These are phyloP conservation scores for Penicillium occitanis DNA, from an alignment of 2,329 filamentous ascomycete species.

Conservation along the genomic window DNA sequence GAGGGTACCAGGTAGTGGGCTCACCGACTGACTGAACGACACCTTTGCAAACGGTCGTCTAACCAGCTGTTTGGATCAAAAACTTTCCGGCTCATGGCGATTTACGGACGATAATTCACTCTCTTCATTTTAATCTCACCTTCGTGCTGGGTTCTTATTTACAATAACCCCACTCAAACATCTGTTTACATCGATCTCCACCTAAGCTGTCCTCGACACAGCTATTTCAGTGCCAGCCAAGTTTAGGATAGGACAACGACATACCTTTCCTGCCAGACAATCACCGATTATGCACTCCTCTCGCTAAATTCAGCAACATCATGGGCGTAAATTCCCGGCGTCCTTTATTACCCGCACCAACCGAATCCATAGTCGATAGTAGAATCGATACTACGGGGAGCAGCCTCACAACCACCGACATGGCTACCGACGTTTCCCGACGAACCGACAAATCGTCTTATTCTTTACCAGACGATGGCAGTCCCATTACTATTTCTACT, in stretches of 20 bases:
- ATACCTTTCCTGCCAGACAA: not conserved
- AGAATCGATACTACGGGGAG: conserved; percentile 48
- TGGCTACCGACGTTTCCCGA: conserved; percentile 52
- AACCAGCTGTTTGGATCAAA: not conserved
- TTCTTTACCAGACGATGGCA: conserved; percentile 57
- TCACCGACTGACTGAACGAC: conserved; percentile 4
- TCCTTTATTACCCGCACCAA: conserved; percentile 51
- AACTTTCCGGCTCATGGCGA: not conserved
- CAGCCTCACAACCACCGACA: conserved; percentile 47
- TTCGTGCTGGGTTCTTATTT: not conserved
- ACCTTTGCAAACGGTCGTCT: not conserved
- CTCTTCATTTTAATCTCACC: not conserved
- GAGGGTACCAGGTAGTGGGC: not conserved
- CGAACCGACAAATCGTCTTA: conserved; percentile 53
- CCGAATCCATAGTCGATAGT: conserved; percentile 51
- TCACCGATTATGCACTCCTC: conserved; percentile 20
- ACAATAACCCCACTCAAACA: not conserved
- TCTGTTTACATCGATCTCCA: conserved; percentile 5
- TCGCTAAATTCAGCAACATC: conserved; percentile 21
- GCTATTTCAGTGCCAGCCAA: not conserved
- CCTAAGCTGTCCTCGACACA: conserved; percentile 1
- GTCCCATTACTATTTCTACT: conserved; percentile 88
- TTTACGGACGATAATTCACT: not conserved
- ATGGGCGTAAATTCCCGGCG: conserved; percentile 53
- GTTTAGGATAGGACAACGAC: not conserved